Evolutionary conservation across 345 rosid species (phyloP), one percentile per base, ranked within the genome.

Genomic region (Hibiscus syriacus): DNA sequence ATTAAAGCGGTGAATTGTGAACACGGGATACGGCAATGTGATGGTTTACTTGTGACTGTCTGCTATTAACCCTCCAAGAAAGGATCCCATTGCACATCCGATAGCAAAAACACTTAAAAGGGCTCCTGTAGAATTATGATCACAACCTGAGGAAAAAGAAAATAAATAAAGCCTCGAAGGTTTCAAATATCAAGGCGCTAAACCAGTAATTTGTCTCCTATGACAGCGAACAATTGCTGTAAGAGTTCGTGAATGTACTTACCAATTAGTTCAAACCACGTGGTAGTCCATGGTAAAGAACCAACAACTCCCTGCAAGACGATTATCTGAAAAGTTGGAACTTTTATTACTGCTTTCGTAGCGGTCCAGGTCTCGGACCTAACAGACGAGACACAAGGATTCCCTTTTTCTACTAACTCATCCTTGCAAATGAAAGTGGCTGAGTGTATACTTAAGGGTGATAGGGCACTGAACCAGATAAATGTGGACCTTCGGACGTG

Each of bases 211-310:
- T 20, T 4, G 58, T 22, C 8, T 10, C n/a, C n/a, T n/a, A n/a
- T n/a, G n/a, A n/a, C n/a, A n/a, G n/a, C n/a, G n/a, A n/a, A n/a
- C 23, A 4, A 23, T 3, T 22, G 25, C 30, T 59, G 16, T 20
- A 23, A 20, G 38, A 45, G 4, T 49, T 45, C 8, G 41, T 57
- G n/a, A 68, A 1, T 49, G 39, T 34, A 9, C 81, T 83, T 61
- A 86, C 97, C 97, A 8, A 94, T 89, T 66, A 94, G 83, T 75
- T 91, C 95, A 72, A 94, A 91, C 99, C 97, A 91, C 95, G 91
- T 87, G 3, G 99, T 87, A 64, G 99, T 94, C 97, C 99, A 94
- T 5, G 97, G 95, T 13, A 91, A 74, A 12, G 95, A 84, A 65
- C 99, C 97, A 20, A 94, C 81, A 52, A 89, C 74, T n/a, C 97